Evolutionary conservation across 176 grass and related monocot genomes (phyloP), one percentile per base, ranked within the genome.

Genomic region (Pharus latifolius): DNA sequence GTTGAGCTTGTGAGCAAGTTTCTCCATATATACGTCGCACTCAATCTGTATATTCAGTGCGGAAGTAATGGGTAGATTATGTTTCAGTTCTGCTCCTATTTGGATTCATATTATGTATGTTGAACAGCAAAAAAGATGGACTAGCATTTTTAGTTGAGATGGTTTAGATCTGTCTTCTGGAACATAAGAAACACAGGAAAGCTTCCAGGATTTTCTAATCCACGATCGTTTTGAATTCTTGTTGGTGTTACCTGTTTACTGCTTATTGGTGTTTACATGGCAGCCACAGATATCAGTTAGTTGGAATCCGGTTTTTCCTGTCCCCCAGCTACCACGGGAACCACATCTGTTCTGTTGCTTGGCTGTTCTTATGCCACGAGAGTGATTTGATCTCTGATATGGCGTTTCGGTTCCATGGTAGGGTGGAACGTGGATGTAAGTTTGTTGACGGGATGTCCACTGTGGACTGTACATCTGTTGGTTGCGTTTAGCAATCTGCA

Each of bases 21-120:
- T n/a, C n/a, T n/a, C n/a, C n/a, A n/a, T n/a, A n/a, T n/a, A n/a
- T n/a, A n/a, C n/a, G n/a, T n/a, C n/a, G n/a, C n/a, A n/a, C n/a
- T n/a, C n/a, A n/a, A n/a, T n/a, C n/a, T n/a, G n/a, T n/a, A n/a
- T n/a, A n/a, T n/a, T n/a, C n/a, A n/a, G n/a, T n/a, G n/a, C n/a
- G n/a, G n/a, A n/a, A n/a, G n/a, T n/a, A n/a, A n/a, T n/a, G n/a
- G 67, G 14, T 63, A 58, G 20, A 55, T 72, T 85, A 32, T 74
- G 22, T 73, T n/a, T n/a, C n/a, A 46, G 50, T 53, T 73, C 8
- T 48, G n/a, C 18, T 75, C 35, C 25, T 5, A 28, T 2, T 70
- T 80, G 47, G 29, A 41, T 74, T n/a, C 46, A 56, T 63, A 64
- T 40, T 65, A 19, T 71, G 65, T 65, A 19, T 71, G 65, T 38